Evolutionary conservation across 2,329 filamentous ascomycete species (phyloP), one percentile per base, ranked within the genome.

Genomic region (Helotiales sp.): DNA sequence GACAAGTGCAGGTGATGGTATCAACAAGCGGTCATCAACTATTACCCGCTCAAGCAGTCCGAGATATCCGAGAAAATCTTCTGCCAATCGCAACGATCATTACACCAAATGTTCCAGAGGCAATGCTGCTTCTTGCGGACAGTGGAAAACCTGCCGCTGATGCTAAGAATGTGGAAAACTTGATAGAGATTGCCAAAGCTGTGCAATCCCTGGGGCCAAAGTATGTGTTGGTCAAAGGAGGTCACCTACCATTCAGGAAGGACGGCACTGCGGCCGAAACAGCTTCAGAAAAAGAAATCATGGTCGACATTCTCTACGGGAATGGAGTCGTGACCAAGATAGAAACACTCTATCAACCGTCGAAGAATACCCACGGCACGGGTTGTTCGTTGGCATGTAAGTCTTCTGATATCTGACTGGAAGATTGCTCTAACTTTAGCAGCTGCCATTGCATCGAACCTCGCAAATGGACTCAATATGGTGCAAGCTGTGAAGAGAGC

Each of bases 331-430:
- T 85, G 0, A 82, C 87, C 0, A 81, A 88, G 45, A 85, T 97
- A 58, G 85, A 93, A 78, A 91, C 88, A 45, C 83, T 84, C 4
- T 97, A 91, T 76, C 84, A 93, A 69, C 80, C 84, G 10, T 93
- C 91, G 8, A 90, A 84, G 67, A 95, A 95, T 76, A 98, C 95
- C 0, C 96, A 99, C 75, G 96, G 96, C 0, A 98, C 96, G 0
- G 96, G 96, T 3, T 99, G 96, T 77, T 96, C 93, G 10, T 85
- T 98, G 67, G 96, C 96, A 47, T 97, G 90, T 92, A 79, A 82
- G 89, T 83, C 20, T 30, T n/a, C n/a, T n/a, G n/a, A n/a, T n/a
- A n/a, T n/a, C n/a, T n/a, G 3, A 26, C 13, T 20, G 15, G 43
- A 30, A 20, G 6, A 47, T 1, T 26, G n/a, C 1, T 40, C 66